Evolutionary conservation across 352 stramenopile genomes (phyloP), one percentile per base, ranked within the genome.

Genomic region (Phytophthora hybrid): DNA sequence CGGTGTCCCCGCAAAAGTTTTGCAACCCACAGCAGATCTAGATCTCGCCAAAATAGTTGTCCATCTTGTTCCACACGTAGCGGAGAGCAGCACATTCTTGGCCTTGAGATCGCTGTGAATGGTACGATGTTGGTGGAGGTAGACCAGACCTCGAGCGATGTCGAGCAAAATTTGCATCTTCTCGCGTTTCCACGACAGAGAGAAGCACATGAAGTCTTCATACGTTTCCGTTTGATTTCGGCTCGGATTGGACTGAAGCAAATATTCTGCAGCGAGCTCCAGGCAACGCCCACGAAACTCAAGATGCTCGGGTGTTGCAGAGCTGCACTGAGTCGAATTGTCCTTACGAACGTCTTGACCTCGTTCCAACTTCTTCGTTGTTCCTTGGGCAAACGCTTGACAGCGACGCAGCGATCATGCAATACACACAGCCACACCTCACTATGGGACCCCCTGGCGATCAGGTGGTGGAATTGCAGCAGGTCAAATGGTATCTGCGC

Each of bases 1-100:
- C 89, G 8, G 88, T 93, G 60, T 87, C 88, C 11, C 87, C 88
- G 21, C 89, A 87, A 77, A 94, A 96, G 75, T 96, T 96, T 66
- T 94, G 89, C 9, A 96, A 73, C 26, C 94, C 85, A 51, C 89
- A 94, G 67, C 93, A 96, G 62, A 96, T 92, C 86, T 87, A 96
- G 68, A 79, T 84, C 68, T 92, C 92, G 77, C 88, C 85, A 76
- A 91, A 93, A 67, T 91, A 93, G 61, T 92, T 93, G 47, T 90
- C 83, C 75, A 85, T 87, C 52, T 86, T 85, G 68, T 85, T 81
- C 89, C 89, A 93, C 41, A 93, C 82, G 69, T 41, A 29, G 49
- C 37, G 1, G 77, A 79, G 0, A 88, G 60, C 26, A 88, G 63
- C 11, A 93, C 78, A 66, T 86, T 87, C 41, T 76, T 85, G 19